These are phyloP conservation scores for Phytophthora tentaculata DNA, from an alignment of 352 stramenopile genomes.

Conservation along the genomic window DNA sequence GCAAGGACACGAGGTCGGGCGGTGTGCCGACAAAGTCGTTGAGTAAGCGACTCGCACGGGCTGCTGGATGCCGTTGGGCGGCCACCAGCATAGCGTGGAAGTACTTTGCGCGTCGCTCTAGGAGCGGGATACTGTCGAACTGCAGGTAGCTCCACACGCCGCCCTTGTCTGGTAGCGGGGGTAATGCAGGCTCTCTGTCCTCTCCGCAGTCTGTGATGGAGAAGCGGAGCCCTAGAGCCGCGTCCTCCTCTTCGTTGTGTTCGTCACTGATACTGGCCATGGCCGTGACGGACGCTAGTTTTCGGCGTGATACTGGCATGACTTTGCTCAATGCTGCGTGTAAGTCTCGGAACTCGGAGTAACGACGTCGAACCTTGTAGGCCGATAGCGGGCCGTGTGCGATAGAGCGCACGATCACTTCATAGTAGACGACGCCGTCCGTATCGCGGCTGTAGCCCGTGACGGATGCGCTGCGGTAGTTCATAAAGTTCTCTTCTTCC, in stretches of 20 bases:
- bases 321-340: constrained; percentile 58
- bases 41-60: constrained; percentile 58
- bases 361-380: constrained; percentile 80
- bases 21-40: constrained; percentile 77
- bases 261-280: constrained; percentile 44
- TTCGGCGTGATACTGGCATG: constrained; percentile 50
- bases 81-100: constrained; percentile 74
- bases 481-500: constrained; percentile 79
- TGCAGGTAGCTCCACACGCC: constrained; percentile 79
- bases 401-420: constrained; percentile 72
- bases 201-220: constrained; percentile 31
- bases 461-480: constrained; percentile 66
- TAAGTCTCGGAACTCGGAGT: constrained; percentile 76
- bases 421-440: constrained; percentile 81
- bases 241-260: constrained; percentile 25
- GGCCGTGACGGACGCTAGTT: constrained; percentile 34
- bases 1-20: constrained; percentile 56
- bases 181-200: constrained; percentile 36
- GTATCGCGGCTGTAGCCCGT: constrained; percentile 78
- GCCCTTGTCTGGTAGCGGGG: constrained; percentile 70
- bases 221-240: constrained; percentile 19
- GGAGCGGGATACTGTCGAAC: constrained; percentile 62
- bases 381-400: constrained; percentile 72
- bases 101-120: constrained; percentile 66
- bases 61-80: constrained; percentile 53